A percentile compares a stretch with the other conserved stretches of the same genome.
phyloP scores from a whole-genome alignment of 345 rosid genomes.

The Turnera subulata region DNA sequence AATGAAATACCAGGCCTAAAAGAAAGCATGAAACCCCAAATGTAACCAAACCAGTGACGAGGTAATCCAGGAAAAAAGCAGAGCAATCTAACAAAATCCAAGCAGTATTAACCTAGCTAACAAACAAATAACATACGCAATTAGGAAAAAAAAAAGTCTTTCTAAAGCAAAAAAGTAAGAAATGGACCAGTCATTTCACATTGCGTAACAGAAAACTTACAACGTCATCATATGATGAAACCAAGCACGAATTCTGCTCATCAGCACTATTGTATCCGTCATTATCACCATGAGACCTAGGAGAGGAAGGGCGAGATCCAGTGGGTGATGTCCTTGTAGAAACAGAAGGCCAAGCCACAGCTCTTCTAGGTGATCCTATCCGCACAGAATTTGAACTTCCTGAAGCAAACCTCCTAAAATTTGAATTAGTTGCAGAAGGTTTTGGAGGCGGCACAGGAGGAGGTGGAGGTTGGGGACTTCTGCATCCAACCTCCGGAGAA shows the following conservation, averaged over 20 bases:
- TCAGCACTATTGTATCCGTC: slow-evolving; percentile 99
- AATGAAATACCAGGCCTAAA: too few relatives aligned
- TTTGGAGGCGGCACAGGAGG: slow-evolving; percentile 91
- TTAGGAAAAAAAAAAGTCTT: background rate
- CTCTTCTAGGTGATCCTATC: slow-evolving; percentile 63
- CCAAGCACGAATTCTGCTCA: slow-evolving; percentile 77
- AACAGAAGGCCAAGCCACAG: slow-evolving; percentile 69
- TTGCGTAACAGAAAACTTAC: slow-evolving; percentile 38
- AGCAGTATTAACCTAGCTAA: background rate
- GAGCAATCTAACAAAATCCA: too few relatives aligned
- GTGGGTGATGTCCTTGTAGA: slow-evolving; percentile 76
- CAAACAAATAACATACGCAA: background rate
- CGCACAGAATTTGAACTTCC: slow-evolving; percentile 56
- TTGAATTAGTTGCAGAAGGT: slow-evolving; percentile 40
- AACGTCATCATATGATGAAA: slow-evolving; percentile 60
- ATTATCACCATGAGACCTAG: slow-evolving; percentile 79
- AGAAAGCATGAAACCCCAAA: too few relatives aligned
- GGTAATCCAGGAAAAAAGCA: too few relatives aligned
- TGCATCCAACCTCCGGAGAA: slow-evolving; percentile 31
- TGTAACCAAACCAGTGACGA: too few relatives aligned
- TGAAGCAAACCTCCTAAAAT: slow-evolving; percentile 39
- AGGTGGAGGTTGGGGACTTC: slow-evolving; percentile 64
- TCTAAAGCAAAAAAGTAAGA: background rate
- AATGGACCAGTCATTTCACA: background rate
- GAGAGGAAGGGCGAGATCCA: slow-evolving; percentile 92